Evolutionary conservation across 2,329 filamentous ascomycete species (phyloP).

Genomic region (Aspergillus intermedius): DNA sequence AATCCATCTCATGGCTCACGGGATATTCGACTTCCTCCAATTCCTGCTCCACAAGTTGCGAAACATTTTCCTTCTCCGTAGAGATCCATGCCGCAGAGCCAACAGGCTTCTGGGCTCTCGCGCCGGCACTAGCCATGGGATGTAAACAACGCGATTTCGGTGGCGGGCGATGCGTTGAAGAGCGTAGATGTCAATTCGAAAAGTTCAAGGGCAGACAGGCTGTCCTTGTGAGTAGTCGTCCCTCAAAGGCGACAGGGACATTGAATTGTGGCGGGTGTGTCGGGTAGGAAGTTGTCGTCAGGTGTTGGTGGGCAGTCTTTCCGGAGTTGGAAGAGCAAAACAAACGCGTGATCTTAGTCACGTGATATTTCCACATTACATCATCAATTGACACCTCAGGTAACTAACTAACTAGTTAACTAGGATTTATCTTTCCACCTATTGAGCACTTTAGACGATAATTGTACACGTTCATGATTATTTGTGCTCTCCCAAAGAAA

Average conservation of each 20-base stretch:
- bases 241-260: constrained; percentile 5
- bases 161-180: neutral
- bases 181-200: neutral
- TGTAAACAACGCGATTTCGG: constrained; percentile 30
- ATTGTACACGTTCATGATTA: too few relatives aligned
- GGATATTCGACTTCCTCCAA: constrained; percentile 90
- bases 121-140: constrained; percentile 32
- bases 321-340: constrained; percentile 1
- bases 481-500: too few relatives aligned
- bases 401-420: too few relatives aligned
- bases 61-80: constrained; percentile 72
- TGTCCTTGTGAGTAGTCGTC: neutral
- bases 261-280: constrained; percentile 6
- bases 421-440: too few relatives aligned
- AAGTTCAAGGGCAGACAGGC: constrained; percentile 2
- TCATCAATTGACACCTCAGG: neutral
- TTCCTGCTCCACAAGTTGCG: constrained; percentile 70
- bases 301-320: constrained; percentile 5
- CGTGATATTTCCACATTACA: neutral
- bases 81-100: constrained; percentile 80
- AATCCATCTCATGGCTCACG: constrained; percentile 88
- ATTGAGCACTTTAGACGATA: neutral
- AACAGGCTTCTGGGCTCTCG: constrained; percentile 49
- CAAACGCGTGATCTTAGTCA: neutral
- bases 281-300: constrained; percentile 2